These are phyloP conservation scores for Helminthosporium solani DNA, from an alignment of 2,329 filamentous ascomycete genomes.

Conservation along the genomic window DNA sequence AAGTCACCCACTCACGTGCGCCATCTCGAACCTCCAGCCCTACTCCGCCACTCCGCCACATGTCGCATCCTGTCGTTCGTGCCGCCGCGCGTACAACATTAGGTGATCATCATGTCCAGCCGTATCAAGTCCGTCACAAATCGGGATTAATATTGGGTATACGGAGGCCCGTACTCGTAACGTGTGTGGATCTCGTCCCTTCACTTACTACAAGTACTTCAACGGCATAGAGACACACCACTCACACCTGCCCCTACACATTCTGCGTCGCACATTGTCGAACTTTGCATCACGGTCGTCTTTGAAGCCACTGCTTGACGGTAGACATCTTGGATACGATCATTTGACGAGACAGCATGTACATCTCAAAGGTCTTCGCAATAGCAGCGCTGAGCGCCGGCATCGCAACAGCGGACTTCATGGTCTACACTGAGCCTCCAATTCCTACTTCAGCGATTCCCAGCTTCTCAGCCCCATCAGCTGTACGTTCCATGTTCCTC, in stretches of 20 bases:
- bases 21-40: no score
- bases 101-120: background rate
- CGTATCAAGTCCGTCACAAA: background rate
- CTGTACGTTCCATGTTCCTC: constrained; percentile 11
- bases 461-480: constrained; percentile 22
- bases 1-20: no score
- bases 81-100: background rate
- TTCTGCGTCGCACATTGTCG: background rate
- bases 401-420: constrained; percentile 29
- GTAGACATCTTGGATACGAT: background rate
- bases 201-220: no score
- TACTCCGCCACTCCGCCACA: background rate
- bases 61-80: background rate
- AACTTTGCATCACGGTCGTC: background rate
- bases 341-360: constrained; percentile 1
- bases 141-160: no score
- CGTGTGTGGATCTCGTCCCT: no score
- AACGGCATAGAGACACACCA: no score
- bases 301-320: background rate
- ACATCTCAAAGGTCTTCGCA: background rate
- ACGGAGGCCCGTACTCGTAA: no score
- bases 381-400: constrained; percentile 10
- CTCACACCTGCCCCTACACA: background rate
- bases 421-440: constrained; percentile 34
- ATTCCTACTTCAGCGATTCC: constrained; percentile 31